Base-by-base conservation (phyloP, 2,329 filamentous ascomycete genomes). In the Colletotrichum eleusines region DNA sequence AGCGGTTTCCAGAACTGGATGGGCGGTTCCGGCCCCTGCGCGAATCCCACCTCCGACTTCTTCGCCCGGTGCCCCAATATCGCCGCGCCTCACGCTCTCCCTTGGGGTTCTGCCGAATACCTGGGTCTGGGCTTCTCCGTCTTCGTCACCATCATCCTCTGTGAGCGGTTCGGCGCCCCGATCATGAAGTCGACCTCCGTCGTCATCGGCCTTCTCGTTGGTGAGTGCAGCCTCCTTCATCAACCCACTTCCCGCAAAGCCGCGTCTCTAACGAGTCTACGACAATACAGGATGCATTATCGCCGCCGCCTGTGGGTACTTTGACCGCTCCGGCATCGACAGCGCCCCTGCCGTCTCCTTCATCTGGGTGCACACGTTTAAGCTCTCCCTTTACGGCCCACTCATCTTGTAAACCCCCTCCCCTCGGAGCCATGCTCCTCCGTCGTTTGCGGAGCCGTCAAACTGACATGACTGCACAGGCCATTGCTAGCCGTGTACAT, bases 151-250 rank as follows among this genome's bases (percentile, higher is more conserved):
- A 95, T 96, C 77, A 91, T 96, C 71, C 78, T 95, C 16, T 93
- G 92, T 78, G 93, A 96, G 80, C 88, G 92, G 14, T 94, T 95
- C 75, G 94, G 94, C 1, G 88, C 92, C 0, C 93, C 94, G 0
- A 92, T 96, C 74, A 95, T 96, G 92, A 95, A 95, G 78, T 93
- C 90, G 2, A 92, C 89, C 9, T 90, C 91, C 38, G 92, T 95
- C 40, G 89, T 95, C 51, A 85, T 94, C 66, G 93, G 93, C 18
- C 85, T 95, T 6, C 85, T 94, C 0, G 61, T 72, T 55, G 69
- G 69, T 71, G 40, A 71, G 65, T 62, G 9, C 23, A 7, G 4
- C 23, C 9, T 11, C 42, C n/a, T 18, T 16, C 33, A 11, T 18
- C 35, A 16, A 12, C 23, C 23, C 38, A 8, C 18, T 16, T n/a